Conservation (phyloP, 1,284 basidiomycete species). For the Porogramme epimiltina region DNA sequence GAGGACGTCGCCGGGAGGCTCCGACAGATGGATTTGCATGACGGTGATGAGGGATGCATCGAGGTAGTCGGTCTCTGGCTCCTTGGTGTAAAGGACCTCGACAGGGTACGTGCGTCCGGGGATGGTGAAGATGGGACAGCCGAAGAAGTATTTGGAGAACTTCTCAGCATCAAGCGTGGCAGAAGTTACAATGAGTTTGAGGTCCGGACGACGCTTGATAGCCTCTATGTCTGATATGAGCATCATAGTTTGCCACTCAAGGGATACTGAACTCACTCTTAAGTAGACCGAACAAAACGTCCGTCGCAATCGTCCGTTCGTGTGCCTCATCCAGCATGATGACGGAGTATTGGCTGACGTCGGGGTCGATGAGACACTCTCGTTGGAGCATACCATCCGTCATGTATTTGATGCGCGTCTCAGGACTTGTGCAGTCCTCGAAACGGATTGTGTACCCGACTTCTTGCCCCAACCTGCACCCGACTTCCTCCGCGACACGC, state of each 20-base stretch:
- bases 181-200: slow-evolving; percentile 98
- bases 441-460: slow-evolving; percentile 99
- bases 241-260: no score
- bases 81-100: slow-evolving; percentile 96
- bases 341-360: slow-evolving; percentile 90
- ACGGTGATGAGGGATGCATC: slow-evolving; percentile 98
- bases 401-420: slow-evolving; percentile 99
- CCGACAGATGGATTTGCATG: slow-evolving; percentile 99
- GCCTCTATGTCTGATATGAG: slow-evolving; percentile 69
- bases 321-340: slow-evolving; percentile 99
- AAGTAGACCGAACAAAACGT: slow-evolving; percentile 94
- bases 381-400: slow-evolving; percentile 99
- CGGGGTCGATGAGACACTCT: slow-evolving; percentile 95
- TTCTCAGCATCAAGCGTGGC: slow-evolving; percentile 99
- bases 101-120: slow-evolving; percentile 99
- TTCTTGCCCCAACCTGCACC: slow-evolving; percentile 94
- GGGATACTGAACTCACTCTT: slow-evolving; percentile 90
- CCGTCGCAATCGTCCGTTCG: slow-evolving; percentile 96
- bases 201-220: slow-evolving; percentile 89
- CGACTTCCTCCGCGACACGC: slow-evolving; percentile 97
- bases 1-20: slow-evolving; percentile 94
- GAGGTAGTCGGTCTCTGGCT: slow-evolving; percentile 97
- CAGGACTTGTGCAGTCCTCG: slow-evolving; percentile 97
- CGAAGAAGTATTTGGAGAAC: slow-evolving; percentile 98
- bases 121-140: slow-evolving; percentile 99